Evolutionary conservation across 2,329 filamentous ascomycete genomes (phyloP), one percentile per base, ranked within the genome.

Genomic region (Talaromyces islandicus): DNA sequence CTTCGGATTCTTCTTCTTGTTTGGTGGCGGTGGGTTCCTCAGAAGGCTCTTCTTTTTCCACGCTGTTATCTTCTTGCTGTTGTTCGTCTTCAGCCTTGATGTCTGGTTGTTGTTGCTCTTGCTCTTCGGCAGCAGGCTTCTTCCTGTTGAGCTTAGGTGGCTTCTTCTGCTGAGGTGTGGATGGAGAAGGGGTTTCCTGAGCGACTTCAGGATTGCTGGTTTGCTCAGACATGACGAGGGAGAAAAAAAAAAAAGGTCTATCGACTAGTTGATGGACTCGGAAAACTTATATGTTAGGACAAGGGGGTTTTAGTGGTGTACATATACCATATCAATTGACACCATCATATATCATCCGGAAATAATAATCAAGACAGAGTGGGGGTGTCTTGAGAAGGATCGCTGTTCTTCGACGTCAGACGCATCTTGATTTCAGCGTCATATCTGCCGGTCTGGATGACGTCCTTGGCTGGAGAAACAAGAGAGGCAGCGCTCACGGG

Each of bases 71-170:
- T 24, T 24, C 29, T 25, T 55, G 14, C n/a, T 53, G 17, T 43
- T 46, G 30, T 53, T 32, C 12, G 54, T 65, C 59, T n/a, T 64
- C 64, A 12, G 62, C 57, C 29, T 58, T 61, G 35, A 43, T 24
- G 9, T 57, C 25, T 9, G 38, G 25, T 48, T 65, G 54, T 56
- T 63, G 65, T 62, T 68, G 60, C 38, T 59, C 64, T 62, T 68
- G 60, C 41, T 68, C 66, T 14, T 68, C 68, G 6, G 65, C 51
- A 38, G 64, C 65, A 57, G 67, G 66, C 58, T 70, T 64, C 66
- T 69, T 71, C 63, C 69, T 70, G 63, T 66, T 69, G 43, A 69
- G 66, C 64, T 71, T 72, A 25, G 68, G 70, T 61, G 68, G 70
- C 27, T 64, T 71, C 17, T 64, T 67, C 64, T 69, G 71, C 46